A percentile compares a stretch with the other conserved stretches of the same genome.
phyloP scores from a whole-genome alignment of 1,284 basidiomycete genomes.

The Agroathelia rolfsii region DNA sequence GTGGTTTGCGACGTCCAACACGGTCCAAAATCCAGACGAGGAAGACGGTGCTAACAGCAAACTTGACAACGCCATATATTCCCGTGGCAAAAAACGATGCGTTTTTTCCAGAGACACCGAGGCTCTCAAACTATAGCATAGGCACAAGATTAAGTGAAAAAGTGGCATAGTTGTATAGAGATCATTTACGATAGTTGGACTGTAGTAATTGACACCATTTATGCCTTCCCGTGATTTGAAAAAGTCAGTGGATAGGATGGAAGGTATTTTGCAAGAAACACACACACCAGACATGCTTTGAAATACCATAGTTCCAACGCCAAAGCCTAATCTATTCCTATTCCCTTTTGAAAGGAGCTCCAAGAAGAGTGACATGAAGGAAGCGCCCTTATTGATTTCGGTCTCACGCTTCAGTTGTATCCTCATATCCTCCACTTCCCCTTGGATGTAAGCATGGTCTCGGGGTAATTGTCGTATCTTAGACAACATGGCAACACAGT shows the following conservation, averaged over 20 bases:
- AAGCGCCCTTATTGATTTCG: no score
- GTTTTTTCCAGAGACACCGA: slow-evolving; percentile 29
- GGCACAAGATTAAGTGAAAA: no score
- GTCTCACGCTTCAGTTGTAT: slow-evolving; percentile 20
- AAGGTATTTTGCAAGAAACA: no score
- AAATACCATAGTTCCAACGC: slow-evolving; percentile 23
- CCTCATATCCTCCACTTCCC: slow-evolving; percentile 25
- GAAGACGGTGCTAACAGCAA: no score
- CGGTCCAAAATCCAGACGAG: no score
- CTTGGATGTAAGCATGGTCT: slow-evolving; percentile 26
- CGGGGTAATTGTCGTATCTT: slow-evolving; percentile 28
- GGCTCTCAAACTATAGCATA: slow-evolving; percentile 33
- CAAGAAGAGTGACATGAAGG: no score
- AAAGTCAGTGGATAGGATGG: slow-evolving; percentile 22
- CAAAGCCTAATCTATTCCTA: no score
- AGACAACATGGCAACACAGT: slow-evolving; percentile 29
- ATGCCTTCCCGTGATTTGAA: slow-evolving; percentile 29
- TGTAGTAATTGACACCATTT: slow-evolving; percentile 35
- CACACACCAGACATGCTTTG: slow-evolving; percentile 22
- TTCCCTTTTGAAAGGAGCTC: no score
- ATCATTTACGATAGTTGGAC: no score
- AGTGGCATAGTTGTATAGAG: no score
- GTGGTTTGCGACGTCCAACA: slow-evolving; percentile 30
- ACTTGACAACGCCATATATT: slow-evolving; percentile 32
- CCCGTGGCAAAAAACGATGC: slow-evolving; percentile 36